phyloP scores from a whole-genome alignment of 345 rosid species.

The Citrus australasica region DNA sequence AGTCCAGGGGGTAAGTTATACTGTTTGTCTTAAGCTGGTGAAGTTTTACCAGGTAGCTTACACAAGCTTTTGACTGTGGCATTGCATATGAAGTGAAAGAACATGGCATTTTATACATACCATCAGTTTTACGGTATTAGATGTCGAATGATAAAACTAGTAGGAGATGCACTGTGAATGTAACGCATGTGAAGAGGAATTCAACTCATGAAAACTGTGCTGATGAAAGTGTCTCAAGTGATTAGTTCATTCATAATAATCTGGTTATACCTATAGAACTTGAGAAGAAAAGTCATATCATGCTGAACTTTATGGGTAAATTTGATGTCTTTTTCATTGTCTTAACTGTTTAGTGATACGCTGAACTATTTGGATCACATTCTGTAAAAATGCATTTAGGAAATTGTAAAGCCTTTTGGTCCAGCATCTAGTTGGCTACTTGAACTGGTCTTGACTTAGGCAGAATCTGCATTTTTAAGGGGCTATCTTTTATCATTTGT shows the following conservation, averaged over 20 bases:
- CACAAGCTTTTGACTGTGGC: not conserved
- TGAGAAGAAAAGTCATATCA: not conserved
- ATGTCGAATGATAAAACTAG: not conserved
- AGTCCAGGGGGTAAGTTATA: conserved; percentile 40
- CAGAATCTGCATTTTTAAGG: not conserved
- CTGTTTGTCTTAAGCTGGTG: not conserved
- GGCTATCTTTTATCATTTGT: not conserved
- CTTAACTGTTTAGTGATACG: not conserved
- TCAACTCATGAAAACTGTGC: not conserved
- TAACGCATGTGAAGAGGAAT: conserved; percentile 8
- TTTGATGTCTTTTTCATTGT: not conserved
- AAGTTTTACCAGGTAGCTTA: not conserved
- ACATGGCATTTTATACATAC: not conserved
- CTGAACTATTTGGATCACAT: not conserved
- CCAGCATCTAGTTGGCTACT: not conserved
- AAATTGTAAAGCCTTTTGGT: not conserved
- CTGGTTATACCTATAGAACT: not conserved
- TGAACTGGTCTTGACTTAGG: not conserved
- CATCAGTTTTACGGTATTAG: not conserved
- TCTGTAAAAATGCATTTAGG: not conserved
- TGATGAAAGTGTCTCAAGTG: not conserved
- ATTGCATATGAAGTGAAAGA: not conserved
- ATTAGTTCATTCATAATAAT: not conserved
- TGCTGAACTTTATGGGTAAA: not conserved
- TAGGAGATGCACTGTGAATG: not conserved